These are phyloP conservation scores for Zasmidium citrigriseum DNA, from an alignment of 2,329 filamentous ascomycete genomes.

Conservation along the genomic window DNA sequence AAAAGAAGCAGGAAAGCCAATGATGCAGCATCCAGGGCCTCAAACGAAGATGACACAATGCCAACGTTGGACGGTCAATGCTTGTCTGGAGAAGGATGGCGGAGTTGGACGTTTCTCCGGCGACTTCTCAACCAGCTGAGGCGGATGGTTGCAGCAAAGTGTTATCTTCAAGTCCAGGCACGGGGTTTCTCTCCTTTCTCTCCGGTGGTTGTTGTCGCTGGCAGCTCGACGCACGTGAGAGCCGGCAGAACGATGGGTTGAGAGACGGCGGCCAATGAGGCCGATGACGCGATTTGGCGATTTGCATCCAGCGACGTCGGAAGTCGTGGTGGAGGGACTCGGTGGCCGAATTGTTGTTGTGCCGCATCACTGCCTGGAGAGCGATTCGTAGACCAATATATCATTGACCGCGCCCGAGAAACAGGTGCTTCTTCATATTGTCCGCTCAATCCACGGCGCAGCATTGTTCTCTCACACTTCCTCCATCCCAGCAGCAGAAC, in stretches of 20 bases:
- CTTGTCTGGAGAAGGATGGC: not conserved
- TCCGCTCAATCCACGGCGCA: no score
- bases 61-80: not conserved
- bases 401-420: not conserved
- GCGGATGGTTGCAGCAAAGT: not conserved
- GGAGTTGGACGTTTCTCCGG: not conserved
- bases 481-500: not conserved
- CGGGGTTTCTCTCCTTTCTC: not conserved
- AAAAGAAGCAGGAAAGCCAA: not conserved
- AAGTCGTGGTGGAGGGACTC: constrained; percentile 5
- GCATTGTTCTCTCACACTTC: not conserved
- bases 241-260: constrained; percentile 3
- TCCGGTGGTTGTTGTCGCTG: not conserved
- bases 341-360: constrained; percentile 7
- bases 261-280: not conserved
- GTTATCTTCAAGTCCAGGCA: not conserved
- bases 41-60: not conserved
- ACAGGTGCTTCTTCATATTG: not conserved
- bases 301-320: constrained; percentile 3
- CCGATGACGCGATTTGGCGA: constrained; percentile 4
- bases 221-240: not conserved
- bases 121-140: not conserved
- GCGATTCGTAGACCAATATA: not conserved
- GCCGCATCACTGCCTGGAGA: no score
- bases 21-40: not conserved